Evolutionary conservation across 768 basidiomycete species (phyloP), one percentile per base, ranked within the genome.

Genomic region (Boletellus ananas): DNA sequence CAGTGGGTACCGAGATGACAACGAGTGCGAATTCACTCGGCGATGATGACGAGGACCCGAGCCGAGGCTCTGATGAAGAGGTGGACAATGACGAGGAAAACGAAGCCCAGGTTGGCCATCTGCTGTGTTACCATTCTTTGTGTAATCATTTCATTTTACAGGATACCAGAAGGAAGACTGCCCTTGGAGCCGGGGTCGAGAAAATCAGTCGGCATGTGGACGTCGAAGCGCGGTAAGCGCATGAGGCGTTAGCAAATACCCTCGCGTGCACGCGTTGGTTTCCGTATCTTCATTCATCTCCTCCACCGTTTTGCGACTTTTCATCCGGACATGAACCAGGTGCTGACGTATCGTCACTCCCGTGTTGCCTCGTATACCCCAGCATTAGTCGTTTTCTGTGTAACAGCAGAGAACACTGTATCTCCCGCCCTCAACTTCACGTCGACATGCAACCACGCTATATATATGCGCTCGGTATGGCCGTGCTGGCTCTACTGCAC

Each of bases 171-270:
- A 59, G 70, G 37, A 71, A 62, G 52, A 70, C 70, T 13, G 58
- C 62, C 3, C 56, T 69, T 0, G 67, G 69, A 18, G 69, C 69
- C 9, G 70, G 70, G 8, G 64, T 70, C 17, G 70, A 70, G 52
- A 70, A 70, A 53, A 55, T 70, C 45, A 71, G 70, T 49, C 58
- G 65, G 43, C 70, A 71, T 49, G 57, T 67, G 34, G 59, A 61
- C 5, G 41, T 41, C 29, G 60, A 57, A 42, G 44, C 34, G 44
- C 57, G 59, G 4, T 64, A 51, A 47, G 36, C 54, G 34, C 39
- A 16, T 29, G 34, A 37, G 16, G 36, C 36, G 21, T 39, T 21
- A 35, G 33, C 37, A 38, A 34, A 18, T 31, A 12, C 21, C 17
- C 18, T 10, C 8, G 20, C 37, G 33, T 51, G 49, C 36, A 35